Conservation (phyloP, 495 filamentous ascomycete genomes). For the Niebla homalea region DNA sequence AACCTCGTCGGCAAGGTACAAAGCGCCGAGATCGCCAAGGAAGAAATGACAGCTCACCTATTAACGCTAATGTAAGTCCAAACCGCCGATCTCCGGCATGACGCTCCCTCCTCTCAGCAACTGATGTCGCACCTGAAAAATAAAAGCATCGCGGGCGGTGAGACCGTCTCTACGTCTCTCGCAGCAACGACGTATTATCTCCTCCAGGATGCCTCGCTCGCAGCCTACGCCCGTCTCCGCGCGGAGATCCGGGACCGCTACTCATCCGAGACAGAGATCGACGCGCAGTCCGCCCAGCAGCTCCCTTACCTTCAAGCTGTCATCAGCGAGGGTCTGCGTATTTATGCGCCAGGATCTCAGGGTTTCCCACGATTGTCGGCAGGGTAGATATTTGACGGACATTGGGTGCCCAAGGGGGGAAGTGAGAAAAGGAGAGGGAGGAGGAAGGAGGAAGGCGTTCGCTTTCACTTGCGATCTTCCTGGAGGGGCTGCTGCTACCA, state of each 20-base stretch:
- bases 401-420: too few relatives aligned
- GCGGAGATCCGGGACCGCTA: conserved; percentile 10
- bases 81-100: background rate
- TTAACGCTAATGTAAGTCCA: conserved; percentile 14
- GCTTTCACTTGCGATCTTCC: too few relatives aligned
- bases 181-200: conserved; percentile 14
- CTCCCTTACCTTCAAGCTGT: conserved; percentile 42
- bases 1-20: conserved; percentile 14
- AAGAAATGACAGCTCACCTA: conserved; percentile 14
- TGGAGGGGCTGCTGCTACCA: too few relatives aligned
- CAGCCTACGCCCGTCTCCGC: background rate
- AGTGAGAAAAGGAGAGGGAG: too few relatives aligned
- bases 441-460: too few relatives aligned
- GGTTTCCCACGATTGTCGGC: conserved; percentile 24
- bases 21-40: conserved; percentile 14
- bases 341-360: conserved; percentile 36
- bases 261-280: conserved; percentile 7
- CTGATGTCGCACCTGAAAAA: background rate
- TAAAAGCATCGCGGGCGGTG: conserved; percentile 19
- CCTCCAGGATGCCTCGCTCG: conserved; percentile 5
- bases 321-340: conserved; percentile 40
- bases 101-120: background rate
- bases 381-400: conserved; percentile 19
- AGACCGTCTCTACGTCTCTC: conserved; percentile 16
- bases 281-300: conserved; percentile 16